Evolutionary conservation across 208 protist genomes (phyloP), one percentile per base, ranked within the genome.

Genomic region (Balamuthia mandrillaris): DNA sequence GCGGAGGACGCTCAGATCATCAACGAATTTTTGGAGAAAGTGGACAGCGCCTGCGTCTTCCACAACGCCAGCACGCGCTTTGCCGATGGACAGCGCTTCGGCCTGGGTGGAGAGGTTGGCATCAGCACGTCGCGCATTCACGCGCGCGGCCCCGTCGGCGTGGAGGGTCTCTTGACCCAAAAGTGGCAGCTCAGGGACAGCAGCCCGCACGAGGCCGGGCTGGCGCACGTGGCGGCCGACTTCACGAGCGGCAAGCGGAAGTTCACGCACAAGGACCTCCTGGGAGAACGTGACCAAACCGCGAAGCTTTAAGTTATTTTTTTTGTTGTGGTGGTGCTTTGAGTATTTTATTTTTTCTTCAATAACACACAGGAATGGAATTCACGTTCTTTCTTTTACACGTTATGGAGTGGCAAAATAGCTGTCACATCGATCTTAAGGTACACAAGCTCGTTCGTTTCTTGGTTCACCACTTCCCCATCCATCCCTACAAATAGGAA

Each of bases 61-160:
- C 93, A 95, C 79, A 98, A 98, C 88, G 89, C 89, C 56, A 95
- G 91, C 24, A 96, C 95, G 24, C 91, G 96, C 18, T 97, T 97
- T 84, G 95, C 95, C 1, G 95, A 97, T 75, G 95, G 84, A 12
- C 88, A 88, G 82, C 91, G 95, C 27, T 96, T 95, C 85, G 96
- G 96, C 12, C 90, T 97, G 31, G 96, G 96, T 10, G 95, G 95
- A n/a, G 96, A 98, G 88, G 95, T 98, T 21, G 96, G 95, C 74
- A 95, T 97, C 89, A 92, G 33, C 39, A 91, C 86, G 5, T 29
- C 21, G 18, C 54, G 81, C 49, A 96, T 96, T 60, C 96, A 96
- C 89, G 94, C 96, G 7, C 93, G 96, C 47, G 96, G 96, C 3
- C 96, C 96, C 1, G 95, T 97, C 5, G 96, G 96, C n/a, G 90